Evolutionary conservation across 345 rosid species (phyloP), one percentile per base, ranked within the genome.

Genomic region (Gossypium herbaceum): DNA sequence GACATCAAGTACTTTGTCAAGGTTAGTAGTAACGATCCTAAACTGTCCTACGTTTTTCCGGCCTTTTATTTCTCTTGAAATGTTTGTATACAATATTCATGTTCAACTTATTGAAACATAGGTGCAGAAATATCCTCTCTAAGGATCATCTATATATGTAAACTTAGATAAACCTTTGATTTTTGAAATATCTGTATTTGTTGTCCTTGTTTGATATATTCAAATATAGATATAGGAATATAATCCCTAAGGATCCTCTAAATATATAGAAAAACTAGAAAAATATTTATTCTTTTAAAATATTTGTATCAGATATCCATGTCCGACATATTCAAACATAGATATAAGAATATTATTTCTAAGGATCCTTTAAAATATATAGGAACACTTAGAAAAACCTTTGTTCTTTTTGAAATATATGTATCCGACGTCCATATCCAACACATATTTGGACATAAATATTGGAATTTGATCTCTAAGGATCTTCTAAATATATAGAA

Each of bases 1-100:
- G 97, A 92, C 83, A 83, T 91, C 90, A 88, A 88, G 76, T 89
- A 83, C 86, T 91, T 91, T 72, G 77, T 90, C 45, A 94, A 92
- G 97, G 63, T 59, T 59, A 59, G 63, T 45, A 8, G 50, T 59
- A 22, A 12, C 3, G 64, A 24, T 59, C 39, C 17, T 39, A 59
- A 25, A 3, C 9, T 22, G 9, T 45, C 64, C 34, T 11, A 57
- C 12, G 34, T 27, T 25, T n/a, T 16, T 59, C 39, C 64, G 0
- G 2, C 16, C 13, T 3, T 47, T 12, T 56, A 59, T 25, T 59
- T 59, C 8, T 59, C n/a, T 59, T 59, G 64, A 25, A 59, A 24
- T 59, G 5, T 12, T 4, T 12, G 61, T 20, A 57, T 57, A 12
- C 12, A 3, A 57, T 20, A 57, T 20, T 1, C 15, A 22, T 57